Percentiles rank a stretch among this genome's conserved stretches.
Conservation (phyloP, 345 rosid species). For the Dipteronia sinensis region DNA sequence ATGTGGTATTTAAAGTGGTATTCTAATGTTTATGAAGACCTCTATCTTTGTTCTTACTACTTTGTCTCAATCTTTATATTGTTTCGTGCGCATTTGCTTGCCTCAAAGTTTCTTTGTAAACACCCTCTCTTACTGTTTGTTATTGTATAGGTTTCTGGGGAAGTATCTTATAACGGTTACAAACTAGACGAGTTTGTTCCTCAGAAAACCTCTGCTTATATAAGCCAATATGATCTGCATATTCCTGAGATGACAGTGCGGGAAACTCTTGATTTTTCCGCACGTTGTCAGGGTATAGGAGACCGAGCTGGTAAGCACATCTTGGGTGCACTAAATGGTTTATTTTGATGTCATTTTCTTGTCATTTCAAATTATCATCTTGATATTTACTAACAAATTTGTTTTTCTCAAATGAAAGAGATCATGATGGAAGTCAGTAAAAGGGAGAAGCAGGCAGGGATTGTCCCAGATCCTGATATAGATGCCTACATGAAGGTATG, state of each 20-base stretch:
- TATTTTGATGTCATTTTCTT: not conserved
- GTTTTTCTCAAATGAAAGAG: constrained; percentile 14
- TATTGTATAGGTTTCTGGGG: constrained; percentile 30
- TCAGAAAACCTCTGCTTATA: constrained; percentile 41
- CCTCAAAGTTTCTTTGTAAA: not conserved
- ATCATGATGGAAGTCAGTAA: constrained; percentile 30
- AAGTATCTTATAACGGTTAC: constrained; percentile 40
- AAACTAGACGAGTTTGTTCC: constrained; percentile 41
- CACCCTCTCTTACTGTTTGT: not conserved
- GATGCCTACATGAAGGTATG: constrained; percentile 48
- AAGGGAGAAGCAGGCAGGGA: constrained; percentile 36
- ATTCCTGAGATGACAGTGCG: constrained; percentile 46
- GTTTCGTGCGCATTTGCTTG: not conserved
- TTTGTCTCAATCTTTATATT: not conserved
- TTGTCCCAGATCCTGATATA: constrained; percentile 37
- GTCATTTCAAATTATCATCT: not conserved
- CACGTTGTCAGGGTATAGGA: constrained; percentile 39
- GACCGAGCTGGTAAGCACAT: constrained; percentile 36
- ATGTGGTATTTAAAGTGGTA: not conserved
- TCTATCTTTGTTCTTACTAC: not conserved
- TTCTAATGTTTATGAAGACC: not conserved
- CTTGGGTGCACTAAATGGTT: not conserved
- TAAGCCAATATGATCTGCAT: constrained; percentile 39
- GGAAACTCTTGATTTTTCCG: constrained; percentile 41
- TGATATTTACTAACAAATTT: not conserved